Percentiles rank a stretch among this genome's conserved stretches.
These are phyloP conservation scores for Saccharomyces hybrid DNA, from an alignment of 1,139 yeast species.

Conservation along the genomic window DNA sequence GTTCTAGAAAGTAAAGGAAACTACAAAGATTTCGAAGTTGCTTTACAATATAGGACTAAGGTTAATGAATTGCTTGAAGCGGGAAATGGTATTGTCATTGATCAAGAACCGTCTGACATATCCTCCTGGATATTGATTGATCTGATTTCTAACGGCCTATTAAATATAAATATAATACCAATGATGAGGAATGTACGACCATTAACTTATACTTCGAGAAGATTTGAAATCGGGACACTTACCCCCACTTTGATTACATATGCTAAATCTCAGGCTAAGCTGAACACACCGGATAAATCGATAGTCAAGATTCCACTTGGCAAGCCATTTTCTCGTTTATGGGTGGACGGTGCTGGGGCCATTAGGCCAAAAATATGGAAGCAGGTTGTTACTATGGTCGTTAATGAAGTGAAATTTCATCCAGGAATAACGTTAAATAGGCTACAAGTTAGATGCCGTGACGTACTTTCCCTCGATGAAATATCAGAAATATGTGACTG, in stretches of 20 bases:
- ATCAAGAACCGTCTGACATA: slow-evolving; percentile 24
- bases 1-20: slow-evolving; percentile 20
- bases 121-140: slow-evolving; percentile 25
- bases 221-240: slow-evolving; percentile 26
- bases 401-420: slow-evolving; percentile 47
- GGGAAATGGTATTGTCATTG: slow-evolving; percentile 23
- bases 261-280: not conserved
- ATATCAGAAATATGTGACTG: slow-evolving; percentile 47
- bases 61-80: slow-evolving; percentile 17
- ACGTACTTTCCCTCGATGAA: slow-evolving; percentile 44
- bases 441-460: slow-evolving; percentile 36
- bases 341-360: slow-evolving; percentile 63
- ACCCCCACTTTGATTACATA: slow-evolving; percentile 27
- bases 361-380: slow-evolving; percentile 57
- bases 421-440: slow-evolving; percentile 53
- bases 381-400: slow-evolving; percentile 42
- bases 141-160: slow-evolving; percentile 15
- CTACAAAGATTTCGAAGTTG: slow-evolving; percentile 14
- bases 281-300: not conserved
- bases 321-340: slow-evolving; percentile 56
- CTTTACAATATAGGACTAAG: slow-evolving; percentile 14
- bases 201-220: slow-evolving; percentile 28
- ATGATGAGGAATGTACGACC: slow-evolving; percentile 17
- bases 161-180: slow-evolving; percentile 20
- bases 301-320: slow-evolving; percentile 42